These are phyloP conservation scores for Hypoxylon intermedium DNA, from an alignment of 495 filamentous ascomycete species.

Conservation along the genomic window DNA sequence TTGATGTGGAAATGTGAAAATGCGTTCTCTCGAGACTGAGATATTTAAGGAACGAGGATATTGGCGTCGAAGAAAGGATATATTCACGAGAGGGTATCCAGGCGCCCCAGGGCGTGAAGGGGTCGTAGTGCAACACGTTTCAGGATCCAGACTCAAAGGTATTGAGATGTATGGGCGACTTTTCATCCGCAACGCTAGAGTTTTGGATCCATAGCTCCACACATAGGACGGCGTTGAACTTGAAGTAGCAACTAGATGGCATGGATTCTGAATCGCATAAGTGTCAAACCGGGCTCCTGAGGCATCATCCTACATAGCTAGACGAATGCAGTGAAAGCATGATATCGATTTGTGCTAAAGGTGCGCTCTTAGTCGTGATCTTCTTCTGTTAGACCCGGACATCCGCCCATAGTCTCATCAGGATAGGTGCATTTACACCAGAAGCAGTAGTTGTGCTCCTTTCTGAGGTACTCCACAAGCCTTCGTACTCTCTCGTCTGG, in stretches of 20 bases:
- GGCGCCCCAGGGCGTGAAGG: not conserved
- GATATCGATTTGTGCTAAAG: not conserved
- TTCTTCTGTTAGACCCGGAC: constrained; percentile 88
- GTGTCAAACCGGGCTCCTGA: no score
- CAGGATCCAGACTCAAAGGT: no score
- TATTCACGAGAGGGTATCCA: constrained; percentile 47
- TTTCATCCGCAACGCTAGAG: no score
- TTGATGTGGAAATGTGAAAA: not conserved
- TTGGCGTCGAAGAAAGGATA: constrained; percentile 63
- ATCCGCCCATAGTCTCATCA: constrained; percentile 78
- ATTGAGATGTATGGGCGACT: no score
- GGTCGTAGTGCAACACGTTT: not conserved
- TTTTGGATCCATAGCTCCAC: no score
- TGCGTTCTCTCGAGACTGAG: constrained; percentile 7
- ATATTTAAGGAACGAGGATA: constrained; percentile 81
- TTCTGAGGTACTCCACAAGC: constrained; percentile 72
- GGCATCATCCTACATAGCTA: no score
- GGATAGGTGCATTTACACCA: constrained; percentile 90
- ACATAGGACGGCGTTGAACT: no score
- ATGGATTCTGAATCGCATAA: no score
- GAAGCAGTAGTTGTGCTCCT: constrained; percentile 84
- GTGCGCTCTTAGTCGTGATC: constrained; percentile 75
- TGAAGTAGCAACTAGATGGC: no score
- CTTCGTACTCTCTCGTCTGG: constrained; percentile 67
- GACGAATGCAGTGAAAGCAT: no score